Evolutionary conservation across 2,329 filamentous ascomycete species (phyloP).

Genomic region (Aspergillus sp.): DNA sequence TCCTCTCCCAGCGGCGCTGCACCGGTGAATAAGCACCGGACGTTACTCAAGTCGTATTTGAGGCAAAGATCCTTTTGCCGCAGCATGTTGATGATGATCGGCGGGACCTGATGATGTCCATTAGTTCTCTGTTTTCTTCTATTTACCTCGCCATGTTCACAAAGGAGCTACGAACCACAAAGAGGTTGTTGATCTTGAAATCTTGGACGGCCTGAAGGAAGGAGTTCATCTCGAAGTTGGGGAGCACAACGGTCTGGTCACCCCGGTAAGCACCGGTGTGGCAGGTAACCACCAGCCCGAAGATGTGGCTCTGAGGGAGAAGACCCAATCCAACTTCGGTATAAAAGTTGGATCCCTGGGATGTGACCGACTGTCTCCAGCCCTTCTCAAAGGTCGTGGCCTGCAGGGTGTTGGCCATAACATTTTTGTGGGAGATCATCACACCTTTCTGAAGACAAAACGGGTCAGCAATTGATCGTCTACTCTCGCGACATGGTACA

Average conservation of each 20-base stretch:
- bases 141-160: neutral
- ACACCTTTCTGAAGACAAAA: constrained; percentile 58
- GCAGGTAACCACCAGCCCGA: constrained; percentile 63
- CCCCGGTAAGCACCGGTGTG: constrained; percentile 60
- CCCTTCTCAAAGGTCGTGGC: constrained; percentile 45
- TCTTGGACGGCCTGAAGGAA: constrained; percentile 58
- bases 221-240: constrained; percentile 63
- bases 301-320: constrained; percentile 77
- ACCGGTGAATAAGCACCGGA: constrained; percentile 60
- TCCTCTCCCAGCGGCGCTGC: constrained; percentile 71
- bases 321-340: constrained; percentile 56
- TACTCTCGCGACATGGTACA: constrained; percentile 1
- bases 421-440: constrained; percentile 71
- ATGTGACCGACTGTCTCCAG: constrained; percentile 15
- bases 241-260: constrained; percentile 62
- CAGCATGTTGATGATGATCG: constrained; percentile 69
- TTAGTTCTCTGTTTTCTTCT: too few relatives aligned
- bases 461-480: too few relatives aligned
- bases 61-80: constrained; percentile 54
- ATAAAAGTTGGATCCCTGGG: constrained; percentile 40
- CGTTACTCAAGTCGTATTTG: constrained; percentile 64
- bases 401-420: constrained; percentile 68
- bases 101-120: constrained; percentile 52
- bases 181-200: constrained; percentile 60
- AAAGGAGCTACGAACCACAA: constrained; percentile 45